Conservation (phyloP, 1,284 basidiomycete species). For the Cutaneotrichosporon sp. region DNA sequence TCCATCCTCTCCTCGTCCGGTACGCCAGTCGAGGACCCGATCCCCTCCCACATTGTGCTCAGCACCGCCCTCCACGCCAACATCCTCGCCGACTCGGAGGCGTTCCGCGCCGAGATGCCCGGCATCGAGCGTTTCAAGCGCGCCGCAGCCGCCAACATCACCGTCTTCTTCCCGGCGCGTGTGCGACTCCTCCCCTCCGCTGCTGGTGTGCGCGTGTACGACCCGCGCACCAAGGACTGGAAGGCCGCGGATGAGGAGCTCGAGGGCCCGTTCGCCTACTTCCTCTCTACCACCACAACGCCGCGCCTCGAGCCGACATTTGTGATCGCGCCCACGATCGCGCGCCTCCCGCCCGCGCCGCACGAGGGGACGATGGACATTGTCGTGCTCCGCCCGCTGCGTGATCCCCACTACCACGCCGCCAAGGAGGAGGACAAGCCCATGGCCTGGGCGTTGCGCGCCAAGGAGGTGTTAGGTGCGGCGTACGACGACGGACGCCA, state of each 20-base stretch:
- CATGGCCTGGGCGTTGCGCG: constrained; percentile 37
- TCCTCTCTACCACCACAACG: constrained; percentile 75
- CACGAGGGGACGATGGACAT: constrained; percentile 66
- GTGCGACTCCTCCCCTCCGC: constrained; percentile 57
- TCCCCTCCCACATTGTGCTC: constrained; percentile 57
- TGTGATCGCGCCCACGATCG: constrained; percentile 66
- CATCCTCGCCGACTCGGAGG: constrained; percentile 79
- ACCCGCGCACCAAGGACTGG: constrained; percentile 58
- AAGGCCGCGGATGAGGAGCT: constrained; percentile 49
- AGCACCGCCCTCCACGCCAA: constrained; percentile 76
- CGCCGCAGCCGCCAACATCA: constrained; percentile 74
- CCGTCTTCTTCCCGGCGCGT: constrained; percentile 68
- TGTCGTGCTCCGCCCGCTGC: constrained; percentile 74
- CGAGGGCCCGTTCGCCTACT: constrained; percentile 81
- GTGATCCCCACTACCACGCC: constrained; percentile 62
- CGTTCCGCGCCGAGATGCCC: constrained; percentile 66
- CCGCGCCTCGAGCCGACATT: constrained; percentile 81
- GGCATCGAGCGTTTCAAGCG: constrained; percentile 83
- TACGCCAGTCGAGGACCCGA: too few species aligned
- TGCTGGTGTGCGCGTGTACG: constrained; percentile 58
- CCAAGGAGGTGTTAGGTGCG: constrained; percentile 60
- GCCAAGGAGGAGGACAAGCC: constrained; percentile 28
- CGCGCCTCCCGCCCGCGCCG: constrained; percentile 33
- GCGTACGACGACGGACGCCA: constrained; percentile 77
- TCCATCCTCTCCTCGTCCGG: constrained; percentile 50